Percentiles rank a stretch among this genome's conserved stretches.
Conservation (phyloP, 495 filamentous ascomycete species). For the Xylaria curta region DNA sequence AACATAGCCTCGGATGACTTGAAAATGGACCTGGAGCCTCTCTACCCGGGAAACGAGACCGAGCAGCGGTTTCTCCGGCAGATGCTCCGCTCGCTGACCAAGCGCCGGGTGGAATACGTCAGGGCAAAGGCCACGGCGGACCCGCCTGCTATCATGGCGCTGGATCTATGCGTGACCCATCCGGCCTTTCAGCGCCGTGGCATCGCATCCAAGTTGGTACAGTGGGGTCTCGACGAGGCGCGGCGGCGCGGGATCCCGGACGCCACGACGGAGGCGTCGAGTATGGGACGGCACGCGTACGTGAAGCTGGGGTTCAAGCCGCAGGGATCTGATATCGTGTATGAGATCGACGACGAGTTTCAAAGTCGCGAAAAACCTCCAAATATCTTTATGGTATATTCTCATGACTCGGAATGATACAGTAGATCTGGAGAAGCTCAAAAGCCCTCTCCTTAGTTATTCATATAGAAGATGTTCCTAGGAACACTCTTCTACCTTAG, state of each 20-base stretch:
- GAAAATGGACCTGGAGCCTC: conserved; percentile 34
- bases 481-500: neutral
- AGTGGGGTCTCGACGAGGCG: conserved; percentile 52
- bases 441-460: neutral
- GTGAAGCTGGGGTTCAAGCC: conserved; percentile 45
- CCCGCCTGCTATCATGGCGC: conserved; percentile 44
- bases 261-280: conserved; percentile 48
- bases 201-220: conserved; percentile 45
- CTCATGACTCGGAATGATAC: neutral
- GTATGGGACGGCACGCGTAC: conserved; percentile 53
- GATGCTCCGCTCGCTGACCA: conserved; percentile 37
- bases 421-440: neutral
- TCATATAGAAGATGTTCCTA: too few species aligned
- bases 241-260: conserved; percentile 46
- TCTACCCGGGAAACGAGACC: conserved; percentile 45
- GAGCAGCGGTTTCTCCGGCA: conserved; percentile 50
- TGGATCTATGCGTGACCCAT: conserved; percentile 51
- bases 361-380: conserved; percentile 35
- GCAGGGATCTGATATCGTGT: conserved; percentile 40
- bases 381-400: conserved; percentile 49
- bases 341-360: conserved; percentile 48
- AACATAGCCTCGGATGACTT: conserved; percentile 38
- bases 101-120: conserved; percentile 42
- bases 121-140: conserved; percentile 35
- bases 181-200: conserved; percentile 49